Evolutionary conservation across 2,329 filamentous ascomycete genomes (phyloP).

Genomic region (Peltaster fructicola): DNA sequence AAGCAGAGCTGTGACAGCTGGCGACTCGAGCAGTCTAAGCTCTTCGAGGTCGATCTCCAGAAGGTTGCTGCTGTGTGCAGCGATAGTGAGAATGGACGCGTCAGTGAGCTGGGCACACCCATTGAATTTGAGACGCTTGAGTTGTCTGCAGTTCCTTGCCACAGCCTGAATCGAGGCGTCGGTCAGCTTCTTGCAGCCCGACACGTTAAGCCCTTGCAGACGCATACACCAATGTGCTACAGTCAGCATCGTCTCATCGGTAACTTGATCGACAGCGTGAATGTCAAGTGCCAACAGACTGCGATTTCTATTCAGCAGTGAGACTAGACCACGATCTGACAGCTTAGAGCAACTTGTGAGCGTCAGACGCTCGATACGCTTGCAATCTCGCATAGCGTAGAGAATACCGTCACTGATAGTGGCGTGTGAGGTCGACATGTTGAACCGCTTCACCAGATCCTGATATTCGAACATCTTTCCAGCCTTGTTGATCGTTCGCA

Average conservation of each 20-base stretch:
- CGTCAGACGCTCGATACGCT: constrained; percentile 79
- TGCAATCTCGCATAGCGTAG: constrained; percentile 63
- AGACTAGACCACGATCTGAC: constrained; percentile 67
- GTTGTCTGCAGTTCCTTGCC: constrained; percentile 63
- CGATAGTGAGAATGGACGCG: constrained; percentile 66
- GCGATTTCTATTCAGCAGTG: constrained; percentile 60
- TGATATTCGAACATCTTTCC: constrained; percentile 77
- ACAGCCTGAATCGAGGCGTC: constrained; percentile 71
- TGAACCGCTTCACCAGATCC: constrained; percentile 80
- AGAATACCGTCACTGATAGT: constrained; percentile 82
- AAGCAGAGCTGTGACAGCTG: constrained; percentile 66
- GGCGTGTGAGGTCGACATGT: constrained; percentile 61
- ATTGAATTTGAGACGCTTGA: constrained; percentile 93
- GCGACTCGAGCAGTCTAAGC: constrained; percentile 64
- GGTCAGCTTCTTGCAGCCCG: constrained; percentile 65
- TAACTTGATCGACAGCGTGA: constrained; percentile 62
- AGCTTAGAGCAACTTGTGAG: constrained; percentile 75
- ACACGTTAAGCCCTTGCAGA: constrained; percentile 85
- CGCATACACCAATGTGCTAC: constrained; percentile 68
- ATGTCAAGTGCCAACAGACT: constrained; percentile 81
- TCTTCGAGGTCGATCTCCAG: constrained; percentile 91
- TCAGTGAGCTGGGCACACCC: constrained; percentile 76
- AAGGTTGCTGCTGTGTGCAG: constrained; percentile 74
- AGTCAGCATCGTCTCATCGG: constrained; percentile 58
- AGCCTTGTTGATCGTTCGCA: constrained; percentile 52